These are phyloP conservation scores for Aristolochia californica DNA, from an alignment of 164 flowering plant genomes.

Conservation along the genomic window DNA sequence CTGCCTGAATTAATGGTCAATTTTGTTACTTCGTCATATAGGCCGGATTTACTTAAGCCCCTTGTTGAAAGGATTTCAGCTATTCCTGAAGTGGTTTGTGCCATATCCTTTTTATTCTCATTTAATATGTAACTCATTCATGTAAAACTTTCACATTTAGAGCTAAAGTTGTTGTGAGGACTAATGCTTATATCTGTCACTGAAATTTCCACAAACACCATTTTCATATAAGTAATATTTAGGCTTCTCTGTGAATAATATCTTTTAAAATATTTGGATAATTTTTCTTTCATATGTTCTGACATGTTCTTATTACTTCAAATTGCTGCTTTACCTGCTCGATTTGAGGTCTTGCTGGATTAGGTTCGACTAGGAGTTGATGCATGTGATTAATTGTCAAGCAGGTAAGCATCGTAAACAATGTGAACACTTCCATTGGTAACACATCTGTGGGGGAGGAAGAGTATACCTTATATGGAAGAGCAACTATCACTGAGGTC, in stretches of 20 bases:
- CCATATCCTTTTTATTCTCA: too few species aligned
- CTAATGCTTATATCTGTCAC: too few species aligned
- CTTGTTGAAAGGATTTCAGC: conserved; percentile 58
- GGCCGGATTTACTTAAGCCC: conserved; percentile 73
- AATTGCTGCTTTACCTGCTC: too few species aligned
- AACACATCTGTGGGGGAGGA: conserved; percentile 89
- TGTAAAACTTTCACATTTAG: background rate
- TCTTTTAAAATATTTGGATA: too few species aligned
- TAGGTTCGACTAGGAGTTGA: too few species aligned
- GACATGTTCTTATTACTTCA: too few species aligned
- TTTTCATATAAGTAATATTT: too few species aligned
- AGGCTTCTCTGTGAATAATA: too few species aligned
- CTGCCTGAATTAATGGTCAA: conserved; percentile 84
- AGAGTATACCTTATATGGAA: conserved; percentile 73
- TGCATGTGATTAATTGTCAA: background rate
- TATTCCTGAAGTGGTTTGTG: conserved; percentile 86
- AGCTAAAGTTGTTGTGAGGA: background rate
- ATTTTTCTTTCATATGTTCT: too few species aligned
- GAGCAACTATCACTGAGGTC: conserved; percentile 64
- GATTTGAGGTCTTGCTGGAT: too few species aligned
- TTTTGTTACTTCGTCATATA: conserved; percentile 90
- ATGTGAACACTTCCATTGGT: conserved; percentile 84
- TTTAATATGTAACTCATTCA: background rate
- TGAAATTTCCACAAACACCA: too few species aligned
- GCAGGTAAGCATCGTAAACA: conserved; percentile 85